These are phyloP conservation scores for Paecilomyces sp. DNA, from an alignment of 2,329 filamentous ascomycete species.

Conservation along the genomic window DNA sequence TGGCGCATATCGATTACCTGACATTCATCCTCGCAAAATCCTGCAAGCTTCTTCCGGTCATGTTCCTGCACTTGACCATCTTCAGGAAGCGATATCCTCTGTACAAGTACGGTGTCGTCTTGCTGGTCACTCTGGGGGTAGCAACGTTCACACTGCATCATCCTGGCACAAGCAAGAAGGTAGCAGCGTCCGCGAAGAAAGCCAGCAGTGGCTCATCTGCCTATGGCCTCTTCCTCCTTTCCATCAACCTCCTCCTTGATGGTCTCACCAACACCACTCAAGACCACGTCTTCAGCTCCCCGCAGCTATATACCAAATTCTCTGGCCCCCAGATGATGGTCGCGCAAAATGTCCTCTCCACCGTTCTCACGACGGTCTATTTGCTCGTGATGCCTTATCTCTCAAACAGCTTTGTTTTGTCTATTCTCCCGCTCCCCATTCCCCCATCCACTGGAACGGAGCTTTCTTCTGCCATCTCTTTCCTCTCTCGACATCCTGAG, in stretches of 20 bases:
- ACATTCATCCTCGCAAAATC: constrained; percentile 96
- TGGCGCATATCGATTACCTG: constrained; percentile 94
- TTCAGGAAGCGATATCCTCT: constrained; percentile 85
- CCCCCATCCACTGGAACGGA: constrained; percentile 60
- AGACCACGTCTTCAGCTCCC: constrained; percentile 77
- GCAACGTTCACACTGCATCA: constrained; percentile 90
- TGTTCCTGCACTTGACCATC: constrained; percentile 89
- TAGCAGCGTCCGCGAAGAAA: constrained; percentile 29
- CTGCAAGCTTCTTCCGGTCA: constrained; percentile 97
- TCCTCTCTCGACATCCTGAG: constrained; percentile 70
- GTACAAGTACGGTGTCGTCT: constrained; percentile 93
- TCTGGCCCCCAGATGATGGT: constrained; percentile 99
- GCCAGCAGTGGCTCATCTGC: constrained; percentile 59
- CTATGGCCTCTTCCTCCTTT: constrained; percentile 69
- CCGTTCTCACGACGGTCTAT: constrained; percentile 67
- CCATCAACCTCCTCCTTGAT: constrained; percentile 89
- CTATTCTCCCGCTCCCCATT: constrained; percentile 59
- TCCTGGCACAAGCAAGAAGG: constrained; percentile 54
- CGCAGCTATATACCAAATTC: constrained; percentile 63
- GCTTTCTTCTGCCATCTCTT: constrained; percentile 68
- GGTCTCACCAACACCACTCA: constrained; percentile 94
- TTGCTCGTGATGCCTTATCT: constrained; percentile 73
- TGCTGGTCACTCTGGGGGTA: constrained; percentile 83
- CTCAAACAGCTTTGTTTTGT: constrained; percentile 57
- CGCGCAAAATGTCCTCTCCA: constrained; percentile 85